Evolutionary conservation across 805 yeast species (phyloP).

Genomic region (Alloascoidea hylecoeti): DNA sequence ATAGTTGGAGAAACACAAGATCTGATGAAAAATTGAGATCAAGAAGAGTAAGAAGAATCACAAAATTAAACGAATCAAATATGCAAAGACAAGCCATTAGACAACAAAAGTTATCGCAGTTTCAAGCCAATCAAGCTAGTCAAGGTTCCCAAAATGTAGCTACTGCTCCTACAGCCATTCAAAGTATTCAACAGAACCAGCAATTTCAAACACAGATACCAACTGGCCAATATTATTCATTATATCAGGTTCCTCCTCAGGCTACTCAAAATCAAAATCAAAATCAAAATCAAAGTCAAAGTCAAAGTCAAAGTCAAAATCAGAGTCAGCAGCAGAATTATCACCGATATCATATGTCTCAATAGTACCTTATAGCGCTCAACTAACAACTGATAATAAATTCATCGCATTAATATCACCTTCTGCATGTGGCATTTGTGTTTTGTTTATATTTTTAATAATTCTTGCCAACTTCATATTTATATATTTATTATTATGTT

Average conservation of each 20-base stretch:
- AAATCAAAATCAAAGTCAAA: too few species aligned
- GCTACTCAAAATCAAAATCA: too few species aligned
- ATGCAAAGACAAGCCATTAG: neutral
- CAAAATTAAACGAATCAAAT: conserved; percentile 5
- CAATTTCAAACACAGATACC: neutral
- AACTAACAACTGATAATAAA: too few species aligned
- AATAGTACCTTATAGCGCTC: too few species aligned
- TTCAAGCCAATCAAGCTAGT: neutral
- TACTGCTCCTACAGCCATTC: neutral
- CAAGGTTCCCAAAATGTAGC: neutral
- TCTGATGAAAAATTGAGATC: conserved; percentile 23
- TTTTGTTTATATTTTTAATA: too few species aligned
- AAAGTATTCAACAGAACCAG: neutral
- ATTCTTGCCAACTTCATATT: too few species aligned
- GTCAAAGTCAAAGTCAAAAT: neutral
- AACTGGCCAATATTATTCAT: too few species aligned
- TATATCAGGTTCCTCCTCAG: too few species aligned
- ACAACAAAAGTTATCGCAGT: neutral
- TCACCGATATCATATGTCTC: too few species aligned
- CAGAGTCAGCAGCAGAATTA: neutral
- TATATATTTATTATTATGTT: too few species aligned
- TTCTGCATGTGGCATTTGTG: too few species aligned
- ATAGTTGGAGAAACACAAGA: conserved; percentile 34
- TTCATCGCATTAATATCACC: too few species aligned
- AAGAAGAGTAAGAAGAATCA: conserved; percentile 26